phyloP scores from a whole-genome alignment of 2,329 filamentous ascomycete genomes.

The Cadophora gregata region DNA sequence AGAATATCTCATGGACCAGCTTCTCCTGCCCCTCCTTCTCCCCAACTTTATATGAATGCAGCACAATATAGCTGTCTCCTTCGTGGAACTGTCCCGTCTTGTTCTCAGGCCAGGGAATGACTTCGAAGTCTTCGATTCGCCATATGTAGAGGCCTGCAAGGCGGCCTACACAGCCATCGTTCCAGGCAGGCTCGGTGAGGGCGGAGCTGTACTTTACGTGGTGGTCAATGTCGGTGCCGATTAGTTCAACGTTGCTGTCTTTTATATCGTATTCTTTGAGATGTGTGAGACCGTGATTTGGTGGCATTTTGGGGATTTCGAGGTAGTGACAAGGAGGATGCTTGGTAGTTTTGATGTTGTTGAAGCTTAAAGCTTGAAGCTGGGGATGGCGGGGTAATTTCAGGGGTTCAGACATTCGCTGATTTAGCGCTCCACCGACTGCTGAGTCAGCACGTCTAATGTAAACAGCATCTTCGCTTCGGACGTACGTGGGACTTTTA shows the following conservation, averaged over 20 bases:
- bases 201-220: slow-evolving; percentile 72
- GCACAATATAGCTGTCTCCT: slow-evolving; percentile 71
- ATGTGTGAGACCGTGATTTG: slow-evolving; percentile 66
- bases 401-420: background rate
- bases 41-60: slow-evolving; percentile 63
- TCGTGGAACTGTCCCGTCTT: slow-evolving; percentile 67
- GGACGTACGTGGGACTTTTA: no score
- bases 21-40: slow-evolving; percentile 51
- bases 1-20: slow-evolving; percentile 69
- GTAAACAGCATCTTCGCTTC: background rate
- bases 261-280: slow-evolving; percentile 69
- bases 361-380: background rate
- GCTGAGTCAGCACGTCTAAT: background rate
- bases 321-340: no score
- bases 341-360: background rate
- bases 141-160: slow-evolving; percentile 63
- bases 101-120: slow-evolving; percentile 63
- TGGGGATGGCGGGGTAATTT: slow-evolving; percentile 6
- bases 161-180: slow-evolving; percentile 59
- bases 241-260: slow-evolving; percentile 71
- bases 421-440: background rate
- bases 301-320: slow-evolving; percentile 55
- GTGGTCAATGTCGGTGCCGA: slow-evolving; percentile 69
- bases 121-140: slow-evolving; percentile 72
- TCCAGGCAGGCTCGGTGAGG: slow-evolving; percentile 70